Percentiles rank a stretch among this genome's conserved stretches.
Evolutionary conservation across 2,329 filamentous ascomycete genomes (phyloP).

Genomic region (Talaromyces amestolkiae): DNA sequence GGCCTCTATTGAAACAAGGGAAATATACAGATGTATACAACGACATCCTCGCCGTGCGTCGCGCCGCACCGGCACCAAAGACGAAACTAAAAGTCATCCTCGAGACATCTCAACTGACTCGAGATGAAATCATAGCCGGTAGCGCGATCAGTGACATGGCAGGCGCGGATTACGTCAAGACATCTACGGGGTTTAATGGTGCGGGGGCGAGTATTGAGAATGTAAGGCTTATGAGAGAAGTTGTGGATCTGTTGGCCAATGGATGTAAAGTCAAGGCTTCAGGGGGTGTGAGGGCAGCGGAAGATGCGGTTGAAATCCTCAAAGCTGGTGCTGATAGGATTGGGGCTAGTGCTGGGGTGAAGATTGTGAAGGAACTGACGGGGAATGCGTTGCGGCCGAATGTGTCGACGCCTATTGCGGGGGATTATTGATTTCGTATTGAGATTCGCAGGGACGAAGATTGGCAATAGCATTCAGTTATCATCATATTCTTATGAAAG

Average conservation of each 20-base stretch:
- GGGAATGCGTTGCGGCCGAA: slow-evolving; percentile 22
- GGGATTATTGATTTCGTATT: slow-evolving; percentile 2
- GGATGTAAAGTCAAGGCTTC: slow-evolving; percentile 57
- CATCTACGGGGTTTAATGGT: slow-evolving; percentile 59
- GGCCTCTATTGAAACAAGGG: slow-evolving; percentile 45
- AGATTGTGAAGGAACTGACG: slow-evolving; percentile 50
- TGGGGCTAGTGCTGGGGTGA: slow-evolving; percentile 56
- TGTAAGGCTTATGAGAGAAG: slow-evolving; percentile 55
- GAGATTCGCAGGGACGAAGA: neutral
- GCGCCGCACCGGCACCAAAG: slow-evolving; percentile 41
- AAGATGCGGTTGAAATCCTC: slow-evolving; percentile 54
- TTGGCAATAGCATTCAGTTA: too few relatives aligned
- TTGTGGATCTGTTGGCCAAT: slow-evolving; percentile 44
- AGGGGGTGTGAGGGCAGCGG: slow-evolving; percentile 54
- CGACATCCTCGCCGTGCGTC: slow-evolving; percentile 54
- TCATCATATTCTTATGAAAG: neutral
- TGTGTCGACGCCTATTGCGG: slow-evolving; percentile 17
- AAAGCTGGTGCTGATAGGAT: slow-evolving; percentile 57
- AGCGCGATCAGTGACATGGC: slow-evolving; percentile 53
- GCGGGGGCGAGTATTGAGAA: slow-evolving; percentile 53
- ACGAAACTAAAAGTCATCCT: slow-evolving; percentile 57
- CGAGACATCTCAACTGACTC: slow-evolving; percentile 54
- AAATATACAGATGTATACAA: slow-evolving; percentile 52
- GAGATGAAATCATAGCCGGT: slow-evolving; percentile 53
- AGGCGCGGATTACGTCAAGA: slow-evolving; percentile 60